Evolutionary conservation across 495 filamentous ascomycete species (phyloP).

Genomic region (Bryoglossum gracile): DNA sequence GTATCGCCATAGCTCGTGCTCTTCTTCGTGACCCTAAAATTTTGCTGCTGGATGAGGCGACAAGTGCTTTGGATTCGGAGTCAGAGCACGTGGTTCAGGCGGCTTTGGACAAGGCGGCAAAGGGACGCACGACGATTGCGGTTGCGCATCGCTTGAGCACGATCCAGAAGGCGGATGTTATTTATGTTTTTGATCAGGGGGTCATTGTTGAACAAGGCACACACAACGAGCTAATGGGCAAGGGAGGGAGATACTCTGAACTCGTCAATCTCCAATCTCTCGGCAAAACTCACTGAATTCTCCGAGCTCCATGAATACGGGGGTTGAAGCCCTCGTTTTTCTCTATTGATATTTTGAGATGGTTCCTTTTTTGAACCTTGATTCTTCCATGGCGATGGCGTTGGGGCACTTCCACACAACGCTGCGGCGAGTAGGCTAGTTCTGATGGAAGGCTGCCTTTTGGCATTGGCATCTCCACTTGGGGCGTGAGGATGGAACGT

Average conservation of each 20-base stretch:
- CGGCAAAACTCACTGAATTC: conserved; percentile 42
- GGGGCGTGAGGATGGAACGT: no score
- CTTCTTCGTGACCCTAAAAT: conserved; percentile 70
- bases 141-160: conserved; percentile 73
- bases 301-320: no score
- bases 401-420: no score
- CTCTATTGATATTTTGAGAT: no score
- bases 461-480: no score
- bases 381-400: no score
- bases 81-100: conserved; percentile 78
- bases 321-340: no score
- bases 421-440: no score
- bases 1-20: conserved; percentile 74
- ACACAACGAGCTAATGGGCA: conserved; percentile 58
- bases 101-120: conserved; percentile 66
- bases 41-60: conserved; percentile 76
- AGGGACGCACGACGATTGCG: conserved; percentile 70
- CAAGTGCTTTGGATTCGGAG: conserved; percentile 72
- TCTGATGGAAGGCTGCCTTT: no score
- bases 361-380: no score
- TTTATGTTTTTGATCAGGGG: conserved; percentile 77
- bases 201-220: conserved; percentile 66
- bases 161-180: conserved; percentile 76
- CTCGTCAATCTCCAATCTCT: conserved; percentile 74
- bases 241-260: conserved; percentile 66